A percentile compares a stretch with the other conserved stretches of the same genome.
Conservation (phyloP, 768 basidiomycete genomes). For the Mycena latifolia region DNA sequence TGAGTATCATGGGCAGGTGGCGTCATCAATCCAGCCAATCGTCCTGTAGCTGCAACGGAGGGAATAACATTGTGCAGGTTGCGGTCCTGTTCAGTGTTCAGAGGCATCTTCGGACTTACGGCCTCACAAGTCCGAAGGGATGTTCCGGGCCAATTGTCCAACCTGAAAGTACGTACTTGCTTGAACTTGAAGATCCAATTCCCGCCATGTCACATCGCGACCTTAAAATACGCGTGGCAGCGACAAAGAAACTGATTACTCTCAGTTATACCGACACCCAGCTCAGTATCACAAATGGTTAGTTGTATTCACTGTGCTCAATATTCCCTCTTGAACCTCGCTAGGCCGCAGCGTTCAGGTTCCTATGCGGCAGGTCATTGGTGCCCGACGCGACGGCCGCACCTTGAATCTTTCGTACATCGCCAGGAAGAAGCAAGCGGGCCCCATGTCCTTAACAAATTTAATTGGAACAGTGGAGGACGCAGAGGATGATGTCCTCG, state of each 20-base stretch:
- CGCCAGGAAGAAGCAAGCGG: conserved; percentile 56
- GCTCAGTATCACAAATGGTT: conserved; percentile 24
- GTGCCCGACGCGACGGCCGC: conserved; percentile 53
- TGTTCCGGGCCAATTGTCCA: too few relatives aligned
- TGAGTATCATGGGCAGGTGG: too few relatives aligned
- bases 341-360: conserved; percentile 39
- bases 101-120: too few relatives aligned
- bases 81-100: too few relatives aligned
- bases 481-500: conserved; percentile 47
- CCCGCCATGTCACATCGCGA: conserved; percentile 24
- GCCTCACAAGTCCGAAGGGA: too few relatives aligned
- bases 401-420: conserved; percentile 66
- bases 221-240: conserved; percentile 25
- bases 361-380: conserved; percentile 66
- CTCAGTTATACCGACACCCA: conserved; percentile 36
- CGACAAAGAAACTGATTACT: conserved; percentile 30
- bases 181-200: too few relatives aligned
- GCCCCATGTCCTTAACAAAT: conserved; percentile 52
- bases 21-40: too few relatives aligned
- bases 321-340: background rate
- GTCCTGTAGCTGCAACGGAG: too few relatives aligned
- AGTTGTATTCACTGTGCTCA: conserved; percentile 1
- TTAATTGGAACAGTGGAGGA: conserved; percentile 57
- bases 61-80: too few relatives aligned
- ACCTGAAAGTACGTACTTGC: too few relatives aligned